A percentile compares a stretch with the other conserved stretches of the same genome.
Conservation (phyloP, 495 filamentous ascomycete species). For the Lasiosphaeriaceae sp. region DNA sequence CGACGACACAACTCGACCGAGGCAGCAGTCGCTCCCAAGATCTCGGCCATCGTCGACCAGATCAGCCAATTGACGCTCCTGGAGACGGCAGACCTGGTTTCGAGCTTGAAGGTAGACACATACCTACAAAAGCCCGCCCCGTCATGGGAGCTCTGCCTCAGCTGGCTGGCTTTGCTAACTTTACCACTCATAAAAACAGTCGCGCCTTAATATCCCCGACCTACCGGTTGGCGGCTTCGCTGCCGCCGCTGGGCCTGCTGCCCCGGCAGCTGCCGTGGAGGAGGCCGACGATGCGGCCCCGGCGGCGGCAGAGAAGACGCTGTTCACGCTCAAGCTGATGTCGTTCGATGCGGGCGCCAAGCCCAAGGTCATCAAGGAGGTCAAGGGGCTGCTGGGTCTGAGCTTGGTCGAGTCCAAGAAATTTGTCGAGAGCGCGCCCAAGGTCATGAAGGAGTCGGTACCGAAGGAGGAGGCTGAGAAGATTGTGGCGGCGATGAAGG, state of each 20-base stretch:
- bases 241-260: conserved; percentile 41
- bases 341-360: conserved; percentile 84
- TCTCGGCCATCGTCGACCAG: conserved; percentile 89
- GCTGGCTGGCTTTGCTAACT: no score
- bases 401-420: conserved; percentile 99
- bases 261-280: conserved; percentile 56
- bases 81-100: conserved; percentile 93
- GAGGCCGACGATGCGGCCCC: conserved; percentile 83
- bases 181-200: no score
- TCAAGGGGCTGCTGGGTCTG: conserved; percentile 91
- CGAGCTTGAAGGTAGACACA: conserved; percentile 71
- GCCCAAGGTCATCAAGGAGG: conserved; percentile 99
- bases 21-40: conserved; percentile 70
- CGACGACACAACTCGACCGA: conserved; percentile 74
- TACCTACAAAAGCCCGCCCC: neutral
- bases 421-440: conserved; percentile 96
- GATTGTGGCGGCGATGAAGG: conserved; percentile 92
- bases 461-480: conserved; percentile 99
- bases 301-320: conserved; percentile 85
- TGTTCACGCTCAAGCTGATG: conserved; percentile 91
- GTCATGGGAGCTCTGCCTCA: neutral
- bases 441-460: conserved; percentile 97
- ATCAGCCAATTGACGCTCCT: conserved; percentile 96
- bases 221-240: conserved; percentile 85
- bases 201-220: conserved; percentile 95